phyloP scores from a whole-genome alignment of 257 asterid species.

The Fraxinus anomala region DNA sequence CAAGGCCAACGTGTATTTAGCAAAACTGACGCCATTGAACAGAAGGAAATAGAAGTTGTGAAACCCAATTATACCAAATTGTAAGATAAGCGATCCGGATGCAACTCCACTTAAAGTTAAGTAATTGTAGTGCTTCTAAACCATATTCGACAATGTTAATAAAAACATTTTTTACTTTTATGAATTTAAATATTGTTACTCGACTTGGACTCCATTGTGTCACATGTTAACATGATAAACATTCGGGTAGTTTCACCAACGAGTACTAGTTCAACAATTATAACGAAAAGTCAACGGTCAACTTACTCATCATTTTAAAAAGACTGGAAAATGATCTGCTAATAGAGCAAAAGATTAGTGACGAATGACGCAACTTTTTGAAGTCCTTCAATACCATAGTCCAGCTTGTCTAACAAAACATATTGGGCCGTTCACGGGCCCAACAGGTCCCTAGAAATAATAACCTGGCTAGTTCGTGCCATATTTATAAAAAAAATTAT shows the following conservation, averaged over 20 bases:
- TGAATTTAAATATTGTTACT: too few species aligned
- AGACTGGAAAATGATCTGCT: not conserved
- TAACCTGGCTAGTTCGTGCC: not conserved
- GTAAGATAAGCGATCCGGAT: not conserved
- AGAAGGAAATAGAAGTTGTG: not conserved
- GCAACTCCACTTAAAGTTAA: too few species aligned
- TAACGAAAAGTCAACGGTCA: not conserved
- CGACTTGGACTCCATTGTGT: not conserved
- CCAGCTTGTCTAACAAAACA: not conserved
- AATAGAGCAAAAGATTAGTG: not conserved
- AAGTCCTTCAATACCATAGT: not conserved
- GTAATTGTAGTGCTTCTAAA: not conserved
- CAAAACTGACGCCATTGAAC: not conserved
- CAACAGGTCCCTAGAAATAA: too few species aligned
- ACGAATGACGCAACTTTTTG: not conserved
- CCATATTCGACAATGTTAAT: too few species aligned
- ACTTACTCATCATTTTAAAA: not conserved
- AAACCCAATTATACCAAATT: too few species aligned
- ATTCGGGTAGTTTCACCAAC: not conserved
- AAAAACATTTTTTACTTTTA: too few species aligned
- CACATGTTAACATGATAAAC: not conserved
- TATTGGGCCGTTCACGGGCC: not conserved
- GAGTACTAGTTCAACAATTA: not conserved
- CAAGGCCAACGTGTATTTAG: too few species aligned
- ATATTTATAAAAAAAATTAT: too few species aligned